phyloP scores from a whole-genome alignment of 2,329 filamentous ascomycete genomes.

The Calonectria fujianensis region DNA sequence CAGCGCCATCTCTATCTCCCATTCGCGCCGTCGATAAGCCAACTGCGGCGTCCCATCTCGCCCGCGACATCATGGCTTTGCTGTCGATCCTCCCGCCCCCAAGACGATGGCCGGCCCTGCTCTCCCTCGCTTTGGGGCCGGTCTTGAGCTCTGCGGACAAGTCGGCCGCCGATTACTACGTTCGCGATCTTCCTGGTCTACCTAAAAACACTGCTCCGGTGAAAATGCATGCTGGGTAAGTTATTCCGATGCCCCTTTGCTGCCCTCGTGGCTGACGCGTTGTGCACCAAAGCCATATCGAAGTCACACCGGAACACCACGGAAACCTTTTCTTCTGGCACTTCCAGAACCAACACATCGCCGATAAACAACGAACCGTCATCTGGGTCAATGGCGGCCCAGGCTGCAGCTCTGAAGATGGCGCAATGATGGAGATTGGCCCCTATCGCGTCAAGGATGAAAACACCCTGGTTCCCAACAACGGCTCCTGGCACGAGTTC shows the following conservation, averaged over 20 bases:
- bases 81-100: conserved; percentile 50
- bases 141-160: conserved; percentile 57
- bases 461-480: conserved; percentile 83
- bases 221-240: conserved; percentile 99
- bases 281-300: conserved; percentile 82
- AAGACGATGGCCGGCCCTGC: conserved; percentile 57
- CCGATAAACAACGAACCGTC: conserved; percentile 90
- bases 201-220: conserved; percentile 82
- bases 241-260: conserved; percentile 42
- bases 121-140: conserved; percentile 66
- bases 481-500: conserved; percentile 99
- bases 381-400: conserved; percentile 98
- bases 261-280: conserved; percentile 50
- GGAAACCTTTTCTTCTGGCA: conserved; percentile 99
- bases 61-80: conserved; percentile 54
- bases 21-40: conserved; percentile 37
- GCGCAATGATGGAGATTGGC: conserved; percentile 95
- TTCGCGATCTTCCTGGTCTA: conserved; percentile 88
- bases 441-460: conserved; percentile 90
- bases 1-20: conserved; percentile 27
- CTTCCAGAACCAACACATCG: conserved; percentile 96
- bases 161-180: conserved; percentile 86
- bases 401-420: conserved; percentile 98
- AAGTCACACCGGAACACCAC: conserved; percentile 88
- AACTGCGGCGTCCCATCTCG: conserved; percentile 43